Evolutionary conservation across 2,329 filamentous ascomycete species (phyloP).

Genomic region (Lachnellula hyalina): DNA sequence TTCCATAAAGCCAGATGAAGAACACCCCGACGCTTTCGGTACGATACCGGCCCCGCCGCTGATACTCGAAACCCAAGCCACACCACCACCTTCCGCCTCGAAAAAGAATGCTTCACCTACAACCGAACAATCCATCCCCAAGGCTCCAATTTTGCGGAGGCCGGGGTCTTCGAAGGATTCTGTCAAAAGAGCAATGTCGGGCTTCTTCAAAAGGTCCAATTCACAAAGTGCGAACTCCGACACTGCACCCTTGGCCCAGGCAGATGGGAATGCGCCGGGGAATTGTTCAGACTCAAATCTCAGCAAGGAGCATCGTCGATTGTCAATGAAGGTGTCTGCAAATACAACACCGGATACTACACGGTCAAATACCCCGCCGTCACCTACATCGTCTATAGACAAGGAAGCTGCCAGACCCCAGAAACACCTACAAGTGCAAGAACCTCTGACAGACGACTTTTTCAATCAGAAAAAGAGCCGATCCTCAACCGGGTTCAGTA

Average conservation of each 20-base stretch:
- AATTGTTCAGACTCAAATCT: conserved; percentile 18
- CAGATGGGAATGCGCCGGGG: neutral
- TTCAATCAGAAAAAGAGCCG: conserved; percentile 43
- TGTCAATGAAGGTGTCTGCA: conserved; percentile 18
- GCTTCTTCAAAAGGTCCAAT: conserved; percentile 19
- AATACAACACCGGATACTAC: conserved; percentile 20
- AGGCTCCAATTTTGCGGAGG: conserved; percentile 7
- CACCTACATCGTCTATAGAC: conserved; percentile 39
- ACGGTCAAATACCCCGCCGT: conserved; percentile 33
- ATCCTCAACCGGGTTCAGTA: conserved; percentile 24
- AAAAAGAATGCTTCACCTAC: neutral
- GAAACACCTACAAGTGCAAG: conserved; percentile 5
- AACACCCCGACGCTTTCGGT: conserved; percentile 1
- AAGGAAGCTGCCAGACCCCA: conserved; percentile 25
- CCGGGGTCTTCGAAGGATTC: conserved; percentile 12
- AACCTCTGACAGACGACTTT: conserved; percentile 30
- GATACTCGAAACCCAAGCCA: conserved; percentile 20
- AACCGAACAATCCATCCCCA: conserved; percentile 1
- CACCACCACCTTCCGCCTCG: conserved; percentile 10
- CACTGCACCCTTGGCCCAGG: conserved; percentile 4
- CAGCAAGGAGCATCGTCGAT: conserved; percentile 11
- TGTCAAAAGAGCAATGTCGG: conserved; percentile 15
- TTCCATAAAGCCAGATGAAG: neutral
- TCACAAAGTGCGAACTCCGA: conserved; percentile 8
- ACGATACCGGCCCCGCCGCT: conserved; percentile 11